Base-by-base conservation (phyloP, 331 rosid genomes). In the Spiraea crenata region DNA sequence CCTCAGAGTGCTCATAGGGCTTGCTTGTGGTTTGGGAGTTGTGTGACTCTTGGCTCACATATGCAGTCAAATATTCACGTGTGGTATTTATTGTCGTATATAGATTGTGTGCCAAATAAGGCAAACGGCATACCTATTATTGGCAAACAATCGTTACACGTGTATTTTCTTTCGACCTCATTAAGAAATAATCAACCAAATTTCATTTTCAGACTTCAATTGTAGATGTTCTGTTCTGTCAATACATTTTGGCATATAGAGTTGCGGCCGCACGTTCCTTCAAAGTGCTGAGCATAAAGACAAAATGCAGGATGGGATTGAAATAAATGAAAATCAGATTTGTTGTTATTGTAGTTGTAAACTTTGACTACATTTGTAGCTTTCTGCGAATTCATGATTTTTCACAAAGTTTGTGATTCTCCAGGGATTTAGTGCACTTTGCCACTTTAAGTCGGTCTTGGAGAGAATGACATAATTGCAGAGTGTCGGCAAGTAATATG, bases 321-420 rank as follows among this genome's bases (percentile, higher is more conserved):
- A 14, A 31, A 34, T 45, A 14, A 31, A 34, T 45, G 57, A 67
- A 57, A 67, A 66, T 34, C 15, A 14, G 14, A 12, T 17, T 54
- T 45, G 54, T 49, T 4, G 65, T 47, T 60, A 25, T 4, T 58
- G 5, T 31, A n/a, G 77, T 75, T 35, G 82, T 71, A 46, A 77
- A 81, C 41, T 76, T 79, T 84, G 87, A 89, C 90, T 75, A 63
- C 71, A 56, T 54, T 65, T 65, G 74, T 78, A 73, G 74, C 77
- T 70, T 77, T 77, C 80, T 38, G 69, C 51, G 12, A 12, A 65
- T 79, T 80, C 63, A 38, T 38, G 42, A 15, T 41, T 25, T 25
- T 25, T 76, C 61, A 67, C 13, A 73, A 52, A 46, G 57, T 25
- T 65, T 46, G 40, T 46, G 81, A 81, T 81, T 67, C 76, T 63